A percentile compares a stretch with the other conserved stretches of the same genome.
Evolutionary conservation across 2,329 filamentous ascomycete genomes (phyloP).

Genomic region (Ophiostoma australiae): DNA sequence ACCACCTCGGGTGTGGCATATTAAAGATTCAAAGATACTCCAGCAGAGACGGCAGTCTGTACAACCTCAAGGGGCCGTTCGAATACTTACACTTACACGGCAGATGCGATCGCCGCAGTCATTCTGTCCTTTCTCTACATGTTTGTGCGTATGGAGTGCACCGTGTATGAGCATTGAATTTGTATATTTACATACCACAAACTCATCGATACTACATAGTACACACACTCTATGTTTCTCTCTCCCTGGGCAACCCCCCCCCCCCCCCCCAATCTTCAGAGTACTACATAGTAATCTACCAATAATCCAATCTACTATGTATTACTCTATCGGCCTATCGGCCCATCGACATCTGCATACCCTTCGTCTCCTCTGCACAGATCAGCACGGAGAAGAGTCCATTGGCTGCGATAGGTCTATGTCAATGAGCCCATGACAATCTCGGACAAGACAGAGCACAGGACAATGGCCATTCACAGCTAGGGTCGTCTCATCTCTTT

Average conservation of each 20-base stretch:
- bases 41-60: too few species aligned
- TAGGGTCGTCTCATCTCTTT: background rate
- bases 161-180: background rate
- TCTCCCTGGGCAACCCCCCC: background rate
- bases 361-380: background rate
- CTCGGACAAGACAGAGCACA: too few species aligned
- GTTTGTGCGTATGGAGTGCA: background rate
- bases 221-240: background rate
- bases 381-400: background rate
- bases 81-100: background rate
- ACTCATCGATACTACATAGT: background rate
- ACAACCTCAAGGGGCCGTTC: background rate
- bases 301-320: too few species aligned
- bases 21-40: too few species aligned
- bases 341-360: background rate
- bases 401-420: background rate
- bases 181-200: background rate
- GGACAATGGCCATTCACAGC: background rate
- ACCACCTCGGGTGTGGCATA: background rate
- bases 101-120: background rate
- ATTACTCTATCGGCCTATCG: too few species aligned
- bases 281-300: too few species aligned
- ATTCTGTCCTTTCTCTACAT: background rate
- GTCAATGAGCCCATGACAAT: too few species aligned
- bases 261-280: too few species aligned